phyloP scores from a whole-genome alignment of 2,329 filamentous ascomycete genomes.

The Diaporthe longicolla region DNA sequence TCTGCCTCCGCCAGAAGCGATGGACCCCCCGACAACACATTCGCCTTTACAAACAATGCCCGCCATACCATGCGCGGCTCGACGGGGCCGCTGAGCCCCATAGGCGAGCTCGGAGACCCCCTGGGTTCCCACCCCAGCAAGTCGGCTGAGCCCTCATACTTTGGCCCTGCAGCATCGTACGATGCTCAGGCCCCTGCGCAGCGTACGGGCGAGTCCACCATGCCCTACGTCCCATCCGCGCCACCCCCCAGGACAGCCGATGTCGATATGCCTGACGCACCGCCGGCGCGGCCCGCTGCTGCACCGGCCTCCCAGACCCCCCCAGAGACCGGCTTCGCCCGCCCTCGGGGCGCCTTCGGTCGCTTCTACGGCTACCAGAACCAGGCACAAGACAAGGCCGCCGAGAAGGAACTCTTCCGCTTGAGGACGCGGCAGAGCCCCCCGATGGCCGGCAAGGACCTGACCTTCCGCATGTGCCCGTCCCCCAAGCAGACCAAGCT shows the following conservation, averaged over 20 bases:
- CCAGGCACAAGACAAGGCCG: slow-evolving; percentile 60
- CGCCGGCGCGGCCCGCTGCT: slow-evolving; percentile 27
- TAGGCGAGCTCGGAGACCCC: slow-evolving; percentile 52
- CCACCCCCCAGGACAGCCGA: slow-evolving; percentile 47
- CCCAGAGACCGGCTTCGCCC: slow-evolving; percentile 58
- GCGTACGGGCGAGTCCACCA: slow-evolving; percentile 51
- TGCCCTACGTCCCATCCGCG: slow-evolving; percentile 52
- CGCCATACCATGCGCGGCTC: slow-evolving; percentile 44
- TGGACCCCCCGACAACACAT: slow-evolving; percentile 53
- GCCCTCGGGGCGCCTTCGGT: slow-evolving; percentile 51
- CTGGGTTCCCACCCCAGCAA: slow-evolving; percentile 40
- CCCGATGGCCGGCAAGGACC: slow-evolving; percentile 88
- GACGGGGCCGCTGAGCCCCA: slow-evolving; percentile 46
- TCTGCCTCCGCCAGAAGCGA: slow-evolving; percentile 53
- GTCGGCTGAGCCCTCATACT: slow-evolving; percentile 36
- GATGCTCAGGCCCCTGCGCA: slow-evolving; percentile 36
- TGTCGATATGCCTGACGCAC: slow-evolving; percentile 49
- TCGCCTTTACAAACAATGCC: slow-evolving; percentile 51
- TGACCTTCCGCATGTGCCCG: slow-evolving; percentile 83
- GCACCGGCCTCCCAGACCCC: slow-evolving; percentile 52
- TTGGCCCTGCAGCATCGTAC: slow-evolving; percentile 35
- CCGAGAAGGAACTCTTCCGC: slow-evolving; percentile 60
- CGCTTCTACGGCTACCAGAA: slow-evolving; percentile 55
- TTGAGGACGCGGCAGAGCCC: slow-evolving; percentile 71
- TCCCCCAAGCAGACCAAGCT: slow-evolving; percentile 90